A percentile compares a stretch with the other conserved stretches of the same genome.
These are phyloP conservation scores for Pichia exigua DNA, from an alignment of 805 yeast species.

Conservation along the genomic window DNA sequence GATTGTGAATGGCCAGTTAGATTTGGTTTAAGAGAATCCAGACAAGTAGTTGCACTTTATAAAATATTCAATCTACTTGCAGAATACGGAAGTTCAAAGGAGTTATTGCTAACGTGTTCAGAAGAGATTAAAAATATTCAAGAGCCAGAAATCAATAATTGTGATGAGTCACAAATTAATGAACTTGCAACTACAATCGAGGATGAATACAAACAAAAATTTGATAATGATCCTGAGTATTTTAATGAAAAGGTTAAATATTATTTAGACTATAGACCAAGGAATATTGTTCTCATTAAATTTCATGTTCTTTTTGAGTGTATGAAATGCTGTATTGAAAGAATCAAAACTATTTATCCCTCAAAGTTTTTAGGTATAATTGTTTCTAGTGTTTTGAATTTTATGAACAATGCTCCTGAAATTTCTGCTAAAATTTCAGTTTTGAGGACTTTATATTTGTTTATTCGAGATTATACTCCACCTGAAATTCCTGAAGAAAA, in stretches of 20 bases:
- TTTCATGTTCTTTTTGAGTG: conserved; percentile 64
- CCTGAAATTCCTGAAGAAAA: conserved; percentile 34
- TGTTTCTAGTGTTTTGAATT: conserved; percentile 48
- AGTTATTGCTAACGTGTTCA: conserved; percentile 61
- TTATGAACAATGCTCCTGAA: conserved; percentile 36
- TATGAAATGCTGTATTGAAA: conserved; percentile 45
- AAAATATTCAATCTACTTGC: conserved; percentile 58
- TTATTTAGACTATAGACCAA: not conserved
- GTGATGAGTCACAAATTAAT: not conserved
- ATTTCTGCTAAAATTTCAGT: conserved; percentile 26
- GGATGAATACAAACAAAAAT: conserved; percentile 11
- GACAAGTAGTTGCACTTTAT: conserved; percentile 29
- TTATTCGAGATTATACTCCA: conserved; percentile 51
- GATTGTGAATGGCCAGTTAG: conserved; percentile 29
- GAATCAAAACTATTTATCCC: conserved; percentile 66
- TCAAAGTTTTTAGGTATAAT: conserved; percentile 72
- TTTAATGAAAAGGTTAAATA: not conserved
- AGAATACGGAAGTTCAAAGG: conserved; percentile 69
- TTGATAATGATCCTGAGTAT: conserved; percentile 1
- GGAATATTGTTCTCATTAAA: conserved; percentile 23
- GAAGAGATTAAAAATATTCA: conserved; percentile 46
- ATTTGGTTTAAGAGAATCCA: conserved; percentile 31
- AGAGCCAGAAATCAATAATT: conserved; percentile 1
- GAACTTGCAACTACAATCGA: not conserved
- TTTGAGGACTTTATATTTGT: conserved; percentile 56